Evolutionary conservation across 1,139 yeast species (phyloP).

Genomic region (Kodamaea anthophila): DNA sequence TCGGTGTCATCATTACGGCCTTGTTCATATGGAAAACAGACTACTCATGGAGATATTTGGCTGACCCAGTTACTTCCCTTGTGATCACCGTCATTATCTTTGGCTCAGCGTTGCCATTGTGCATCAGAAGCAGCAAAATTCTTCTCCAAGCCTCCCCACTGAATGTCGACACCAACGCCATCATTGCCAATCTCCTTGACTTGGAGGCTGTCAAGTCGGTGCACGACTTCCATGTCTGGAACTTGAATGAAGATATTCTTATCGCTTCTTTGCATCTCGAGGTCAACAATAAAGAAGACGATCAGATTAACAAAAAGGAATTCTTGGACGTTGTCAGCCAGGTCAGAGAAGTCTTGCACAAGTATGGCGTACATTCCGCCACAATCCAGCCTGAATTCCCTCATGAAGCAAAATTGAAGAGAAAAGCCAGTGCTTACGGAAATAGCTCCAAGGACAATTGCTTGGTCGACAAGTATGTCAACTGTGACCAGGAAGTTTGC

Average conservation of each 20-base stretch:
- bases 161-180: constrained; percentile 67
- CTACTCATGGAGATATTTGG: constrained; percentile 77
- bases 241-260: constrained; percentile 77
- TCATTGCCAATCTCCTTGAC: constrained; percentile 58
- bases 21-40: constrained; percentile 90
- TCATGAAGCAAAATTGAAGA: constrained; percentile 4
- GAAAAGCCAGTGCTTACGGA: constrained; percentile 25
- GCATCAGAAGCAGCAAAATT: constrained; percentile 81
- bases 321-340: constrained; percentile 69
- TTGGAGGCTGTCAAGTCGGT: constrained; percentile 75
- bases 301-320: constrained; percentile 29
- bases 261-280: constrained; percentile 90
- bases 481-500: constrained; percentile 23
- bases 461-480: constrained; percentile 30
- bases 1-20: constrained; percentile 90
- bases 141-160: constrained; percentile 90
- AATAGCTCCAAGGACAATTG: constrained; percentile 28
- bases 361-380: constrained; percentile 84
- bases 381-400: constrained; percentile 89
- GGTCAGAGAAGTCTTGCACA: constrained; percentile 75
- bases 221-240: constrained; percentile 97
- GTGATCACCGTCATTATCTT: constrained; percentile 84
- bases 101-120: constrained; percentile 85
- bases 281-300: constrained; percentile 34
- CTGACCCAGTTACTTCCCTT: constrained; percentile 83